phyloP scores from a whole-genome alignment of 495 filamentous ascomycete species.

The Neurospora sp. region DNA sequence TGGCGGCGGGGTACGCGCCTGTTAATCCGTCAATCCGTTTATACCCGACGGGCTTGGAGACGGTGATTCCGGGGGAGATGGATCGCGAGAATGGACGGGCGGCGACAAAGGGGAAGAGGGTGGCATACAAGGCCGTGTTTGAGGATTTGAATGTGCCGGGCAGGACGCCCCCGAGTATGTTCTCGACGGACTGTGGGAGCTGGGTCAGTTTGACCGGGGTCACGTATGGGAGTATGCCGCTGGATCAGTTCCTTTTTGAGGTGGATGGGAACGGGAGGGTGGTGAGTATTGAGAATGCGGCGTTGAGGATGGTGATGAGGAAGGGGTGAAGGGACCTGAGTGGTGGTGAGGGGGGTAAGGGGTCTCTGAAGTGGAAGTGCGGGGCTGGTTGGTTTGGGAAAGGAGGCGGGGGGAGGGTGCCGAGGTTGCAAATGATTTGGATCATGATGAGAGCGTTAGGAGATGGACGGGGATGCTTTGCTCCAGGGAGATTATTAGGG shows the following conservation, averaged over 20 bases:
- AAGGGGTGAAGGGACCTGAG: conserved; percentile 1
- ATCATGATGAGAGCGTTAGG: not conserved
- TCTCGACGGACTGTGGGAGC: conserved; percentile 37
- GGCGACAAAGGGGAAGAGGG: conserved; percentile 12
- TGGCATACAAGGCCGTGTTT: conserved; percentile 39
- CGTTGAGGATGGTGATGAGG: conserved; percentile 23
- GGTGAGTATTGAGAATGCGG: conserved; percentile 33
- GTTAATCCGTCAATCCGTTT: conserved; percentile 33
- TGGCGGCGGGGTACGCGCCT: conserved; percentile 22
- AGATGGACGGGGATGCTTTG: not conserved
- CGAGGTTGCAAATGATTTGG: not conserved
- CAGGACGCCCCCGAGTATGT: conserved; percentile 22
- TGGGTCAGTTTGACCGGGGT: conserved; percentile 39
- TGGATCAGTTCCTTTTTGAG: conserved; percentile 44
- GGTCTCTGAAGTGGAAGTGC: not conserved
- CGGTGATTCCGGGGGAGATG: not conserved
- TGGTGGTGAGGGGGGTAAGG: not conserved
- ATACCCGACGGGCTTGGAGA: conserved; percentile 39
- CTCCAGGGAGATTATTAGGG: not conserved
- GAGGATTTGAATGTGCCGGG: conserved; percentile 20
- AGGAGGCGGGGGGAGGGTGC: not conserved
- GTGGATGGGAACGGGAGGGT: conserved; percentile 30
- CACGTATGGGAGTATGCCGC: conserved; percentile 29
- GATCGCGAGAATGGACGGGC: not conserved
- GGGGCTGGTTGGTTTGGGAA: not conserved